phyloP scores from a whole-genome alignment of 768 basidiomycete genomes.

The Lentinus tigrinus region DNA sequence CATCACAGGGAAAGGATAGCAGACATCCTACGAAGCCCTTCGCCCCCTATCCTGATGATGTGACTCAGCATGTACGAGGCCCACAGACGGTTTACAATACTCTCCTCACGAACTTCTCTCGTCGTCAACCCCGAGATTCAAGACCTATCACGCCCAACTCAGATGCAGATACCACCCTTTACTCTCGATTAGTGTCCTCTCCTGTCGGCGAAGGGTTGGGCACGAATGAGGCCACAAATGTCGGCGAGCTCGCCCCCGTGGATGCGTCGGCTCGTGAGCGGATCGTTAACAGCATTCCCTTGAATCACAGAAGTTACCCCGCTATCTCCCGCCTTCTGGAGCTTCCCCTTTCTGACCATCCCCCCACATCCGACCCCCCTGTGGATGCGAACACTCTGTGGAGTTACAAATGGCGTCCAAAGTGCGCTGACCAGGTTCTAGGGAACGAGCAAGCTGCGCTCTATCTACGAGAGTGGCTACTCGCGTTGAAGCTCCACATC shows the following conservation, averaged over 20 bases:
- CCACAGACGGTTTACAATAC: constrained; percentile 42
- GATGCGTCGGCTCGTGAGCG: neutral
- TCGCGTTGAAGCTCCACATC: constrained; percentile 62
- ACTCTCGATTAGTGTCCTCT: too few relatives aligned
- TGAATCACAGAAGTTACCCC: constrained; percentile 10
- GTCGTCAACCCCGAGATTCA: neutral
- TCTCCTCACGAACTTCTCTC: neutral
- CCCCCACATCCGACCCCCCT: neutral
- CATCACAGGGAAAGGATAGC: constrained; percentile 5
- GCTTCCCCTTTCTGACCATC: neutral
- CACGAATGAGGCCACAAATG: neutral
- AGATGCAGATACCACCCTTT: neutral
- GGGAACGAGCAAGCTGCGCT: constrained; percentile 72
- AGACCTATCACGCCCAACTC: neutral
- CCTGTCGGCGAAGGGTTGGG: neutral
- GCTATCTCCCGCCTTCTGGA: constrained; percentile 17
- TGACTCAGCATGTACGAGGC: constrained; percentile 63
- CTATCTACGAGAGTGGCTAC: constrained; percentile 79
- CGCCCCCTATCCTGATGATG: constrained; percentile 48
- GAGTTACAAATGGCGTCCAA: constrained; percentile 76
- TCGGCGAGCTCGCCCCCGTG: too few relatives aligned
- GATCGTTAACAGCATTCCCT: neutral
- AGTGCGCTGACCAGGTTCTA: constrained; percentile 68
- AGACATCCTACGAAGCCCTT: neutral
- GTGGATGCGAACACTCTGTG: constrained; percentile 48